These are phyloP conservation scores for Zymoseptoria brevis DNA, from an alignment of 2,329 filamentous ascomycete genomes.

Conservation along the genomic window DNA sequence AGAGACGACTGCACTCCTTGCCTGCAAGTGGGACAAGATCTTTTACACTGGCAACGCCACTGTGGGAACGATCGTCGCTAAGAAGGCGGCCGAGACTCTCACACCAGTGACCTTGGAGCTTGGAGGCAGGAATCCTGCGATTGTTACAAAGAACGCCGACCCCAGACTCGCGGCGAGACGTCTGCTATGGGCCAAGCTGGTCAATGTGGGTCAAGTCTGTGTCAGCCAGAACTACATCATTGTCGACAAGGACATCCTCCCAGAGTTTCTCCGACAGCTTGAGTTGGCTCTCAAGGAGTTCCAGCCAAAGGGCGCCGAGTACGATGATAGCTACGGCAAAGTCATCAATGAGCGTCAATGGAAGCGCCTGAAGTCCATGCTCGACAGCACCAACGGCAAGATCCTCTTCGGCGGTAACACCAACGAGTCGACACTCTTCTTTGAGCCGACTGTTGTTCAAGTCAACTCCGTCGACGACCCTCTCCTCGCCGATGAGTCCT, in stretches of 20 bases:
- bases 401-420: conserved; percentile 79
- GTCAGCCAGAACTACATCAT: conserved; percentile 88
- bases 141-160: conserved; percentile 78
- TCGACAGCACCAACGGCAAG: conserved; percentile 75
- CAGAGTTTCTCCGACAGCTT: conserved; percentile 62
- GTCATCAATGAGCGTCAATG: conserved; percentile 79
- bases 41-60: conserved; percentile 79
- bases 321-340: conserved; percentile 68
- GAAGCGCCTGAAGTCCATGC: conserved; percentile 76
- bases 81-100: conserved; percentile 46
- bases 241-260: conserved; percentile 61
- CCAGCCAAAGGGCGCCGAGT: conserved; percentile 72
- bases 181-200: conserved; percentile 78
- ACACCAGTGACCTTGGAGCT: conserved; percentile 87
- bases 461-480: conserved; percentile 68
- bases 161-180: conserved; percentile 71
- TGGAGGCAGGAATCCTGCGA: conserved; percentile 84
- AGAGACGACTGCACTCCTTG: conserved; percentile 73
- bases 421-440: conserved; percentile 72
- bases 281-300: conserved; percentile 65
- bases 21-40: conserved; percentile 95
- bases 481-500: conserved; percentile 75
- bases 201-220: conserved; percentile 87
- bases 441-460: conserved; percentile 87
- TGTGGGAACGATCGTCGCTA: conserved; percentile 57